Base-by-base conservation (phyloP, 345 rosid species). In the Xanthoceras sorbifolium region DNA sequence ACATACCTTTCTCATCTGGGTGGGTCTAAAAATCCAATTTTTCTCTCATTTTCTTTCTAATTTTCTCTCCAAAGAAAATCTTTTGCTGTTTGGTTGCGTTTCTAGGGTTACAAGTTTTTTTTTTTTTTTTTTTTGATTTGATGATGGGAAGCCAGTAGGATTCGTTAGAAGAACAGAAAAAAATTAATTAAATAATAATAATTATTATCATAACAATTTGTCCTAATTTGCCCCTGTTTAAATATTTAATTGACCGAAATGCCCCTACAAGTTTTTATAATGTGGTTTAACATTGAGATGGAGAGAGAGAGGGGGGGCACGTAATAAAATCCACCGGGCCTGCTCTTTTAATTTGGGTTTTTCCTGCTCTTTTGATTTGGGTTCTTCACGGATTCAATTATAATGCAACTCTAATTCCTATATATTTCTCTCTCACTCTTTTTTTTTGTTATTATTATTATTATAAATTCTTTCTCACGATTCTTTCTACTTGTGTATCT, bases 1-100 rank as follows among this genome's bases (percentile, higher is more conserved):
- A 44, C 42, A 31, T 20, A 46, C 61, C 67, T 73, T 70, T 71
- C 62, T 57, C 28, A 57, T 57, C 22, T 22, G 62, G 26, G 62
- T 50, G n/a, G 15, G 55, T 57, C 61, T 57, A 57, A 57, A 23
- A 57, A 57, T 57, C 46, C 50, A 66, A 66, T 0, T 20, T 64
- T 50, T 50, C 22, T 50, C 57, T 64, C 32, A 11, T 15, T 44
- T n/a, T n/a, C n/a, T n/a, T n/a, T n/a, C n/a, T n/a, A n/a, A n/a
- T n/a, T n/a, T 54, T 71, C 70, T 38, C 31, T 67, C 3, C 4
- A 57, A 23, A 57, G 14, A 40, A 6, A 28, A 46, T 7, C n/a
- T 26, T 54, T 54, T 57, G 62, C 26, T 8, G 62, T n/a, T 22
- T 57, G 62, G 26, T 2, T 7, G 9, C 1, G 2, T 10, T 2